phyloP scores from a whole-genome alignment of 306 rosid species.

The Dalbergia oliveri region DNA sequence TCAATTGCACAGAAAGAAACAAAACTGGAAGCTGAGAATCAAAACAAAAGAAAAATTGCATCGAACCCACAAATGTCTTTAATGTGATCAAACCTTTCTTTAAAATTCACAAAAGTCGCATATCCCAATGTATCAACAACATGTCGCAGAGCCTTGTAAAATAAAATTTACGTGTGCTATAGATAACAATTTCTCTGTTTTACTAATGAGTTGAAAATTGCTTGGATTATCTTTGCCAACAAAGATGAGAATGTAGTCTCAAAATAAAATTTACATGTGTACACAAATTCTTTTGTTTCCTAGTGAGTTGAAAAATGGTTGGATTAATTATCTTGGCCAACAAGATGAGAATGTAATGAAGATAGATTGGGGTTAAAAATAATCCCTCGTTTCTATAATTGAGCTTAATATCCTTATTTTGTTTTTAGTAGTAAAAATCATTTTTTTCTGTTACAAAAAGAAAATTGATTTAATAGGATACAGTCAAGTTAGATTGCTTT shows the following conservation, averaged over 20 bases:
- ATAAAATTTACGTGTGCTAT: too few relatives aligned
- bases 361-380: neutral
- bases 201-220: neutral
- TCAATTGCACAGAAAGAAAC: conserved; percentile 46
- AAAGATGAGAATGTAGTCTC: neutral
- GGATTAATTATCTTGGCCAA: neutral
- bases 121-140: conserved; percentile 9
- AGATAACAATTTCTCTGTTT: neutral
- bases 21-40: conserved; percentile 39
- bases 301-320: neutral
- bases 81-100: conserved; percentile 16
- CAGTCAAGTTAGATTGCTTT: neutral
- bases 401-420: neutral
- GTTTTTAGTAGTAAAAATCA: too few relatives aligned
- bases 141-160: neutral
- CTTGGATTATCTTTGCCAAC: conserved; percentile 3
- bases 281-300: neutral
- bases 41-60: conserved; percentile 19
- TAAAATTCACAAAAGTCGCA: conserved; percentile 15
- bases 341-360: neutral
- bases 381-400: neutral
- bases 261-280: neutral
- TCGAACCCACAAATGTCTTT: conserved; percentile 36
- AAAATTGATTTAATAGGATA: neutral
- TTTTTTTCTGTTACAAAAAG: too few relatives aligned